Evolutionary conservation across 345 rosid genomes (phyloP), one percentile per base, ranked within the genome.

Genomic region (Carallia brachiata): DNA sequence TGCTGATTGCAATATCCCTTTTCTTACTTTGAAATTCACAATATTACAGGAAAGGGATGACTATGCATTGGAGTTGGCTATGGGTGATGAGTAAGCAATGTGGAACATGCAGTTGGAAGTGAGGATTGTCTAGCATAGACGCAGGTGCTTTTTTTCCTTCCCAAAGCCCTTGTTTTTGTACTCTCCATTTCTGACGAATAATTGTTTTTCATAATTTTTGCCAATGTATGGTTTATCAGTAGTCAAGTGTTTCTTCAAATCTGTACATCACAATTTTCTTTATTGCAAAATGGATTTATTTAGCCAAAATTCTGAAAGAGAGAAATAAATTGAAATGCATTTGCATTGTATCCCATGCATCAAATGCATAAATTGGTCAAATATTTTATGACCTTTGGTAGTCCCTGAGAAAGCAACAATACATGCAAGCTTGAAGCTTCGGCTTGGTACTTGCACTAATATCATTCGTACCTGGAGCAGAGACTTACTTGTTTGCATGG

Each of bases 11-110:
- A 3, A 37, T 40, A 65, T 44, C 2, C 28, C n/a, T n/a, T 34
- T 44, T 47, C 72, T 62, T 52, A 75, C 71, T 62, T 37, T 55
- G 31, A 63, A 68, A 66, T 27, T 55, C 61, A 71, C 44, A 73
- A 66, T 63, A 19, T 62, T 61, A 78, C 90, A 94, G 97, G 98
- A 94, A 63, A 87, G 97, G 73, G 98, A 94, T 19, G 96, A 94
- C 74, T 94, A 91, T 66, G 98, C 98, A 15, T 78, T 94, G 68
- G 98, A 94, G 86, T 79, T 94, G 61, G 96, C 98, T 62, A 79
- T 87, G 91, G 97, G 75, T 65, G 98, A 93, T 71, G 98, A 93
- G 74, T 93, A 78, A 78, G 68, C 73, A 15, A 19, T 59, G 36
- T 36, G n/a, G 37, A 30, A 50, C 67, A 23, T 56, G 37, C 12